Base-by-base conservation (phyloP, 805 yeast genomes). In the Ogataea kodamae region DNA sequence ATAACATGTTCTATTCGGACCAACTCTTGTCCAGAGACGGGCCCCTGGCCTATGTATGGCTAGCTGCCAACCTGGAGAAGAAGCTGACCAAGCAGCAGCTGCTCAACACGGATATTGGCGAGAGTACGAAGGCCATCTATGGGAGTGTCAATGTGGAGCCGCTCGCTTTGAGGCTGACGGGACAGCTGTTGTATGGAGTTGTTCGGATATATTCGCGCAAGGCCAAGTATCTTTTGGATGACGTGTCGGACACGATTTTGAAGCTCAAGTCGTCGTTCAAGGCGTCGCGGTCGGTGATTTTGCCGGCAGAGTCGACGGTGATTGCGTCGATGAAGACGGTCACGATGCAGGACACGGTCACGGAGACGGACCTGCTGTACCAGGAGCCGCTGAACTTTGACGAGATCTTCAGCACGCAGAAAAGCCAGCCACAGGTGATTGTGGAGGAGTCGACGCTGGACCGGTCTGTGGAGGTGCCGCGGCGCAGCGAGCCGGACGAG, bases 1-100 rank as follows among this genome's bases (percentile, higher is more conserved):
- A 16, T 30, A 29, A 30, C 33, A 72, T 73, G 78, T 66, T 70
- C 45, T 69, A 62, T 40, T 65, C 77, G 2, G 78, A 73, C 33
- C 65, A 66, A 30, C 56, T 77, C 19, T 64, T 79, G 13, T 67
- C 84, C 2, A 78, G 75, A 40, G 79, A 79, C 52, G 94, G 95
- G 3, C 95, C 95, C 1, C 65, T 88, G 40, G 95, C 94, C 3
- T 84, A 81, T 45, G 88, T 87, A 6, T 88, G 96, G 96, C 67
- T 88, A 28, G 96, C 96, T 7, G 90, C 96, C 13, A 88, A 85
- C 54, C 71, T 88, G 60, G 95, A 88, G 48, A 76, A 77, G 49
- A 81, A 79, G 46, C 70, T 85, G 20, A 71, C 88, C 25, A 81
- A 81, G 48, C 76, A 74, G 33, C 90, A 84, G 52, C 66, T 81